Percentiles rank a stretch among this genome's conserved stretches.
These are phyloP conservation scores for Alternaria postmessia DNA, from an alignment of 2,329 filamentous ascomycete genomes.

Conservation along the genomic window DNA sequence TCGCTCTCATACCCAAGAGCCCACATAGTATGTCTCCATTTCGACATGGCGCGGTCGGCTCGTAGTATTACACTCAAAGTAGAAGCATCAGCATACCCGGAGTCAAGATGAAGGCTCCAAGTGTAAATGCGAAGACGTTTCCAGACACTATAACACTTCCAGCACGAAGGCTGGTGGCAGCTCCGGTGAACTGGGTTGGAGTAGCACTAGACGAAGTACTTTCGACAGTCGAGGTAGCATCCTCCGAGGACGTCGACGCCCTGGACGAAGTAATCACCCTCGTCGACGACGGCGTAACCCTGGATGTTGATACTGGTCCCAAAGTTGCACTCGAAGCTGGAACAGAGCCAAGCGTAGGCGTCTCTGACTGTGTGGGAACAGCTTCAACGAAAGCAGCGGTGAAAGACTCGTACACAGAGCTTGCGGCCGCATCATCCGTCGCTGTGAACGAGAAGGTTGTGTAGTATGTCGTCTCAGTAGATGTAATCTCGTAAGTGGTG, in stretches of 20 bases:
- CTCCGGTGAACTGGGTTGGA: neutral
- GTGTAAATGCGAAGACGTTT: neutral
- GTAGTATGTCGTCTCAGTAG: neutral
- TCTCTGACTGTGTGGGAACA: neutral
- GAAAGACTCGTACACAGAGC: neutral
- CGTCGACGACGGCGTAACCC: neutral
- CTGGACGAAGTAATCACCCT: neutral
- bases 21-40: neutral
- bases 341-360: neutral
- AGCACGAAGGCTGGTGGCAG: neutral
- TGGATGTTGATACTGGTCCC: neutral
- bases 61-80: neutral
- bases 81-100: constrained; percentile 2
- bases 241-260: neutral
- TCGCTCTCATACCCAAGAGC: neutral
- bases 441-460: neutral
- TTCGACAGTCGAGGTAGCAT: neutral
- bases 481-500: neutral
- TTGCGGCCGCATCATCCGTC: neutral
- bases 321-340: neutral
- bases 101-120: neutral
- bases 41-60: neutral
- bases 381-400: neutral
- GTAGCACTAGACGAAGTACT: neutral
- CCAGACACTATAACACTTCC: neutral